phyloP scores from a whole-genome alignment of 495 filamentous ascomycete species.

The Melanomma pulvis-pyrius region DNA sequence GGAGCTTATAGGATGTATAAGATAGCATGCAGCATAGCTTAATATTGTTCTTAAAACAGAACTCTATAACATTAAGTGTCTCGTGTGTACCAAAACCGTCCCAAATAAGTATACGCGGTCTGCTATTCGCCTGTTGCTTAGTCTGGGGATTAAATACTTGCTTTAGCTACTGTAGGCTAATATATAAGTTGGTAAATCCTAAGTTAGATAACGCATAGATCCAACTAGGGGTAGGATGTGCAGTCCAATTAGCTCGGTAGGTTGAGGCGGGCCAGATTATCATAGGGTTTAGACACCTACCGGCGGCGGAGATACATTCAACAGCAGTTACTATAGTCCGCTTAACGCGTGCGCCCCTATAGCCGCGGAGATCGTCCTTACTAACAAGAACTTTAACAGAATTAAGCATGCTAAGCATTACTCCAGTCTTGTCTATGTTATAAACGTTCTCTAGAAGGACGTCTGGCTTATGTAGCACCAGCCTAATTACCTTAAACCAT shows the following conservation, averaged over 20 bases:
- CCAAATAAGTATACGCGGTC: no score
- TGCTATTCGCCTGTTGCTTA: not conserved
- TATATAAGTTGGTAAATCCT: not conserved
- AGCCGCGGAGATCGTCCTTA: not conserved
- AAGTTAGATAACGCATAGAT: not conserved
- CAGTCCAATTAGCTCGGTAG: not conserved
- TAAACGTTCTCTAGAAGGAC: slow-evolving; percentile 1
- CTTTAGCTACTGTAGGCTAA: slow-evolving; percentile 1
- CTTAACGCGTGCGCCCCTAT: slow-evolving; percentile 2
- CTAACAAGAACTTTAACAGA: not conserved
- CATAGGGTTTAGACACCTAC: slow-evolving; percentile 1
- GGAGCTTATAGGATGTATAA: slow-evolving; percentile 1
- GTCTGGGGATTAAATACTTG: slow-evolving; percentile 7
- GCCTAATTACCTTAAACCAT: slow-evolving; percentile 1
- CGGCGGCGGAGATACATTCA: not conserved
- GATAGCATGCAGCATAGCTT: not conserved
- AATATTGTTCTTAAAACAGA: slow-evolving; percentile 8
- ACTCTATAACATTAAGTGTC: slow-evolving; percentile 5
- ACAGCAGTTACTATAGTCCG: not conserved
- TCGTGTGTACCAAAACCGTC: slow-evolving; percentile 6
- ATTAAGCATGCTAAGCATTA: no score
- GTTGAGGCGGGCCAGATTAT: not conserved
- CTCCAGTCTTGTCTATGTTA: not conserved
- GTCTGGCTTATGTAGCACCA: not conserved
- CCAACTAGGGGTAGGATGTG: not conserved